phyloP scores from a whole-genome alignment of 768 basidiomycete species.

The Tylopilus felleus region DNA sequence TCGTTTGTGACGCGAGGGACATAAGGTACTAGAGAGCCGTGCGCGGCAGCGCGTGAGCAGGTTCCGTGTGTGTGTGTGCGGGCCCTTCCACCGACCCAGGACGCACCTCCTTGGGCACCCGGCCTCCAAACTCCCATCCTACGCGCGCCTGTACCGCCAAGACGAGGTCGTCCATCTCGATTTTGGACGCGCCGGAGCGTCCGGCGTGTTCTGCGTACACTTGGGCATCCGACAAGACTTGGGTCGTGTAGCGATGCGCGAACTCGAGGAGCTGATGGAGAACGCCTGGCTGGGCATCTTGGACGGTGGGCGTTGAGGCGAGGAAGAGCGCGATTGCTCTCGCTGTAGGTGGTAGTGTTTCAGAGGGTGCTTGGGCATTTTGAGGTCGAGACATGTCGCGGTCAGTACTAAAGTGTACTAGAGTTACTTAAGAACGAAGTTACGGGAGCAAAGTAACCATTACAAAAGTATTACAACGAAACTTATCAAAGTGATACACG shows the following conservation, averaged over 20 bases:
- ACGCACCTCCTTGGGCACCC: constrained; percentile 83
- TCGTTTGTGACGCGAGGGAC: constrained; percentile 80
- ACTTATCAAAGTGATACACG: neutral
- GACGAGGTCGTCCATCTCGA: constrained; percentile 79
- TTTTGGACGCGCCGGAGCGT: constrained; percentile 53
- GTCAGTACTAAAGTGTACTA: neutral
- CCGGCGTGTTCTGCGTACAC: constrained; percentile 89
- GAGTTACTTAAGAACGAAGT: neutral
- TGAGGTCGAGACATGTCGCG: constrained; percentile 42
- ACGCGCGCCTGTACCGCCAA: constrained; percentile 85
- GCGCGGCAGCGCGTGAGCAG: too few relatives aligned
- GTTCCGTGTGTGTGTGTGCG: too few relatives aligned
- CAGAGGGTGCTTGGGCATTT: constrained; percentile 36
- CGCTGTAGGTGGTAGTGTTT: constrained; percentile 81
- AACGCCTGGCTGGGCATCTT: constrained; percentile 83
- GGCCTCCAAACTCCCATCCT: constrained; percentile 89
- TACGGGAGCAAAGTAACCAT: neutral
- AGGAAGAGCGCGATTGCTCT: constrained; percentile 80
- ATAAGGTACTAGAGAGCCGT: constrained; percentile 55
- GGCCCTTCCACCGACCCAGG: too few relatives aligned
- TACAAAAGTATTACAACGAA: constrained; percentile 14
- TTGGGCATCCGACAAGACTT: constrained; percentile 79
- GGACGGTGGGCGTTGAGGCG: constrained; percentile 78
- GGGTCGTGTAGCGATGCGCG: constrained; percentile 77
- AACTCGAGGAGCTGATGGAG: constrained; percentile 87